Conservation (phyloP, 1,284 basidiomycete genomes). For the Vanrija pseudolonga region DNA sequence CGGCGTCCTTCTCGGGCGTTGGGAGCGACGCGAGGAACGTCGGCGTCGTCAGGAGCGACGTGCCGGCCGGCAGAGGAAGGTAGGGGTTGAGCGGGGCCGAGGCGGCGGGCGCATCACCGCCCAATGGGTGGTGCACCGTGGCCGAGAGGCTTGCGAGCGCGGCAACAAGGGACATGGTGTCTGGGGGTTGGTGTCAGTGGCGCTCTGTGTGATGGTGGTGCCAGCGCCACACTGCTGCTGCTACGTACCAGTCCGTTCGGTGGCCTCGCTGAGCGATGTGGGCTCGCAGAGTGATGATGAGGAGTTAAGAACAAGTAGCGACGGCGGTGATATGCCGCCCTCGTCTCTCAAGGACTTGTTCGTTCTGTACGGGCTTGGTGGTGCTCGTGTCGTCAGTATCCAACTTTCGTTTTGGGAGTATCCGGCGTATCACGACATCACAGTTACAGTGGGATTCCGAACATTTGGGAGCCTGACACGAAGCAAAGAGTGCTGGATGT, state of each 20-base stretch:
- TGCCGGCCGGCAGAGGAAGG: slow-evolving; percentile 37
- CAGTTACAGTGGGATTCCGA: no score
- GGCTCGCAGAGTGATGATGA: neutral
- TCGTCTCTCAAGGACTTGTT: no score
- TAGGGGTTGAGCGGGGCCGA: slow-evolving; percentile 41
- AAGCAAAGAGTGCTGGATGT: no score
- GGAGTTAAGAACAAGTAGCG: no score
- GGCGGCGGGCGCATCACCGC: slow-evolving; percentile 16
- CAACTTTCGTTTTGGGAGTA: neutral
- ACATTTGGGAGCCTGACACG: no score
- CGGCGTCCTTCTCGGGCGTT: slow-evolving; percentile 15
- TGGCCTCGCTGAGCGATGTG: neutral
- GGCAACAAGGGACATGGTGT: slow-evolving; percentile 31
- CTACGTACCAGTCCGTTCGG: neutral
- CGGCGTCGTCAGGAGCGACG: slow-evolving; percentile 38
- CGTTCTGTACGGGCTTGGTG: neutral
- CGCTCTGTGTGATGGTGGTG: neutral
- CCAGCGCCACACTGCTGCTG: neutral
- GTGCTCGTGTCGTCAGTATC: neutral
- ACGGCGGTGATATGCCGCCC: no score
- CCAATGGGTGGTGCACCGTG: slow-evolving; percentile 40
- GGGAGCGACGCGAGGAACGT: slow-evolving; percentile 42
- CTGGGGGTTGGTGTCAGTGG: slow-evolving; percentile 1
- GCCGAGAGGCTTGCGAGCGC: slow-evolving; percentile 37
- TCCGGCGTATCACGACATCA: no score